phyloP scores from a whole-genome alignment of 495 filamentous ascomycete species.

The Penicillium cataractarum region DNA sequence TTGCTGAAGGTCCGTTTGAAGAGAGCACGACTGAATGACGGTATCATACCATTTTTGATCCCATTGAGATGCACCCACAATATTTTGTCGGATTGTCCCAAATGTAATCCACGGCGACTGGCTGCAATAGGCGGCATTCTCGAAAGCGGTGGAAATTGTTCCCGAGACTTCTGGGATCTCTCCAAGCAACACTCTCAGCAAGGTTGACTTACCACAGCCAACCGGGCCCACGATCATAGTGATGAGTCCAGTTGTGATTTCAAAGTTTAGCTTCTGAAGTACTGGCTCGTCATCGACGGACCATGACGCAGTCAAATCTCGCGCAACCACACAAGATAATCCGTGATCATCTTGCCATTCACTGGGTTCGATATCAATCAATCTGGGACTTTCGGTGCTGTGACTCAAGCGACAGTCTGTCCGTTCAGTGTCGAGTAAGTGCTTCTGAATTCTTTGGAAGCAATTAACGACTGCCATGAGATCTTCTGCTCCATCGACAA shows the following conservation, averaged over 20 bases:
- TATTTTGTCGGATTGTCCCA: conserved; percentile 78
- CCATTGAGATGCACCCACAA: conserved; percentile 67
- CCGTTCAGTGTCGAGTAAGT: conserved; percentile 22
- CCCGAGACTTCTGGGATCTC: conserved; percentile 43
- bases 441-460: conserved; percentile 31
- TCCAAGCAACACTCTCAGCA: conserved; percentile 55
- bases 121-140: conserved; percentile 69
- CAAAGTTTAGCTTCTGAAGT: conserved; percentile 22
- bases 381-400: not conserved
- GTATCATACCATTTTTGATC: conserved; percentile 58
- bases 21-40: conserved; percentile 59
- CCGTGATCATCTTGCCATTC: not conserved
- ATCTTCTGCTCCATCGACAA: conserved; percentile 27
- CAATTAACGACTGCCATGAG: conserved; percentile 29
- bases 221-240: conserved; percentile 59
- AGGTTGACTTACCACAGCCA: conserved; percentile 57
- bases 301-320: conserved; percentile 26
- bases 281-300: conserved; percentile 23
- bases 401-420: conserved; percentile 16
- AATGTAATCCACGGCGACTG: conserved; percentile 82
- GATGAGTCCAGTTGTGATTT: conserved; percentile 38
- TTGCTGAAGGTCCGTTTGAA: conserved; percentile 61
- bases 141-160: conserved; percentile 18
- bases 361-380: conserved; percentile 16
- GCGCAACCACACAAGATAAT: conserved; percentile 14